Conservation (phyloP, 2,329 filamentous ascomycete genomes). For the Neonectria hederae region DNA sequence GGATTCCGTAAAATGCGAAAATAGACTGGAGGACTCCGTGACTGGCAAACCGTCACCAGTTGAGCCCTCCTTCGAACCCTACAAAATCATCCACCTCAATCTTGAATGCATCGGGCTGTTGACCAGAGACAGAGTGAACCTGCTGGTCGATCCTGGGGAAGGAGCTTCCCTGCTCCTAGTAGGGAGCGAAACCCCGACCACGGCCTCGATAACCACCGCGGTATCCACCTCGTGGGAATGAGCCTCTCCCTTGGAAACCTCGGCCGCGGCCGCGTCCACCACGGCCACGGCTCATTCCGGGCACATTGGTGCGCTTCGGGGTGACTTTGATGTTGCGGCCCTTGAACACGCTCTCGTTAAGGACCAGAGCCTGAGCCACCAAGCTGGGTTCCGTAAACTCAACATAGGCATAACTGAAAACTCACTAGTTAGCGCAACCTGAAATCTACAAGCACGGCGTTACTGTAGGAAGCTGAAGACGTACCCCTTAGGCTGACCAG, state of each 20-base stretch:
- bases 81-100: constrained; percentile 39
- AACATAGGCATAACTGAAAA: constrained; percentile 91
- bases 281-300: constrained; percentile 88
- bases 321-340: constrained; percentile 93
- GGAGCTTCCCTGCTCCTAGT: constrained; percentile 59
- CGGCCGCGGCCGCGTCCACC: constrained; percentile 65
- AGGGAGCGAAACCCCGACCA: constrained; percentile 71
- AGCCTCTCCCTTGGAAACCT: constrained; percentile 64
- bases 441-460: background rate
- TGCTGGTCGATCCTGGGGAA: constrained; percentile 23
- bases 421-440: constrained; percentile 26
- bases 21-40: constrained; percentile 7
- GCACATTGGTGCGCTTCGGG: constrained; percentile 96
- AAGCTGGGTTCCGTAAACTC: constrained; percentile 95
- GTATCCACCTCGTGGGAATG: constrained; percentile 55
- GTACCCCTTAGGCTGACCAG: constrained; percentile 98
- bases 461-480: constrained; percentile 42
- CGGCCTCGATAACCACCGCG: constrained; percentile 70
- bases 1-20: constrained; percentile 19
- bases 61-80: constrained; percentile 23
- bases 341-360: constrained; percentile 97
- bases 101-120: constrained; percentile 36
- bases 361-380: constrained; percentile 89
- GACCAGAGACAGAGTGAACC: constrained; percentile 29
- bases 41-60: background rate